Conservation (phyloP, 805 yeast genomes). For the Candida sanyiensis region DNA sequence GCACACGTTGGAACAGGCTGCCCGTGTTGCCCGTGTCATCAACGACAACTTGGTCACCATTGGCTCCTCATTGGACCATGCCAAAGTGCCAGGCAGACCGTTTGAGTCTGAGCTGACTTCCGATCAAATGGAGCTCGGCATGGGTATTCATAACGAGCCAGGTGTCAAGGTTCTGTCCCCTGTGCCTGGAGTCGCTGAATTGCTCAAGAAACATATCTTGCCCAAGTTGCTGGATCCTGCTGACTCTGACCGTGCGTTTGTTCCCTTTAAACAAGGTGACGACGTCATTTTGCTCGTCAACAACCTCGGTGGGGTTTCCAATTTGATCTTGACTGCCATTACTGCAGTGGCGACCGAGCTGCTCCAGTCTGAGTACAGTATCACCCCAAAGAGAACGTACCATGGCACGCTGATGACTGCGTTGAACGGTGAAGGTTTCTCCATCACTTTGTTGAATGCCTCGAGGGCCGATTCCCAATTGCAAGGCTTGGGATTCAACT, state of each 20-base stretch:
- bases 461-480: conserved; percentile 41
- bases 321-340: conserved; percentile 70
- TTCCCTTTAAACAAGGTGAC: conserved; percentile 57
- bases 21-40: conserved; percentile 52
- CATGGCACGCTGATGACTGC: conserved; percentile 85
- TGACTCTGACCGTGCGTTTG: conserved; percentile 79
- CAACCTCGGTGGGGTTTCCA: conserved; percentile 87
- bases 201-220: conserved; percentile 52
- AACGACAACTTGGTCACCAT: conserved; percentile 72
- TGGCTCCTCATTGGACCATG: conserved; percentile 86
- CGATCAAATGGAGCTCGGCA: conserved; percentile 80
- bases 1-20: conserved; percentile 47
- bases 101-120: conserved; percentile 46
- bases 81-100: conserved; percentile 80
- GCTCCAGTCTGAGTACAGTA: conserved; percentile 46
- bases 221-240: conserved; percentile 52
- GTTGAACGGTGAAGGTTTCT: conserved; percentile 87
- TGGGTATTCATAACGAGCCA: conserved; percentile 96
- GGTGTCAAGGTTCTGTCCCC: conserved; percentile 54
- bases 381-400: conserved; percentile 61
- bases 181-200: conserved; percentile 63
- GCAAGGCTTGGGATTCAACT: conserved; percentile 23
- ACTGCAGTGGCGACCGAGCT: conserved; percentile 51
- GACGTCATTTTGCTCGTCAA: conserved; percentile 69
- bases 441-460: conserved; percentile 73